Base-by-base conservation (phyloP, 2,329 filamentous ascomycete genomes). In the Aspergillus tanneri region DNA sequence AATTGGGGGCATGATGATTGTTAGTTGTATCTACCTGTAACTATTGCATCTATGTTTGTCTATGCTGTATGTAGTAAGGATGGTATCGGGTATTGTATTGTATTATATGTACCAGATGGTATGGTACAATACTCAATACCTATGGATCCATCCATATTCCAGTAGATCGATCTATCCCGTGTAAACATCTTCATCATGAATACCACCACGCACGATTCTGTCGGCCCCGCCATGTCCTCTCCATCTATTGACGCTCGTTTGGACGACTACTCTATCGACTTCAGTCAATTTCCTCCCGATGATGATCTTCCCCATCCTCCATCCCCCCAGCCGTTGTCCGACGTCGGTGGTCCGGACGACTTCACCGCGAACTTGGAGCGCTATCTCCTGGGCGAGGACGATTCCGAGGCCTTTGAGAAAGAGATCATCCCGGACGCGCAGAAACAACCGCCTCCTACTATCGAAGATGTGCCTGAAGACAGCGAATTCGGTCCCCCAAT, bases 401-500 rank as follows among this genome's bases (percentile, higher is more conserved):
- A 58, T 16, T 49, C 54, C 3, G 59, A 58, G 16, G 50, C 53
- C 3, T 50, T 53, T 44, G 54, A 57, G 2, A n/a, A n/a, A n/a
- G n/a, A n/a, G n/a, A n/a, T n/a, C n/a, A n/a, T n/a, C n/a, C n/a
- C n/a, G n/a, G n/a, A n/a, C n/a, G n/a, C n/a, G n/a, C n/a, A n/a
- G n/a, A n/a, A n/a, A n/a, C n/a, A n/a, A n/a, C n/a, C n/a, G n/a
- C n/a, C n/a, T n/a, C n/a, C n/a, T n/a, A n/a, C 46, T 4, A 60
- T 63, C 4, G 64, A 67, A 28, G 62, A 67, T 28, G 62, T 67
- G 36, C 56, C 53, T 2, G 64, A 72, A 39, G 66, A 70, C 43
- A 73, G 69, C 37, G 70, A 73, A 56, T 71, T 72, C 34, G 70
- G 66, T 2, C 69, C 70, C 8, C 70, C 71, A 2, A 58, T 72